These are phyloP conservation scores for Omphalea diandra DNA, from an alignment of 441 rosid species.

Conservation along the genomic window DNA sequence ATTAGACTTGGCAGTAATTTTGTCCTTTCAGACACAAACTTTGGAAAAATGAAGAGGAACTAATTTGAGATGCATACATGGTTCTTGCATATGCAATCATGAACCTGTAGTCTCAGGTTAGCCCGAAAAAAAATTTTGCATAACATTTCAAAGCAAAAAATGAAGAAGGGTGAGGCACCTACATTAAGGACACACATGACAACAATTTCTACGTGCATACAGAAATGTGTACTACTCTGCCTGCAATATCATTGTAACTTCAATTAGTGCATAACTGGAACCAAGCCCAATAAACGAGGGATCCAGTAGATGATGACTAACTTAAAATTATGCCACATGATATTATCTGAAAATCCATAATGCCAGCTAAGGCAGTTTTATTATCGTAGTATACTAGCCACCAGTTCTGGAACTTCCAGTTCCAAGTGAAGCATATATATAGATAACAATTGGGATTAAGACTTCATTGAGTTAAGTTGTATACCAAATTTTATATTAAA, in stretches of 20 bases:
- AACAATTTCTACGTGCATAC: neutral
- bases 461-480: neutral
- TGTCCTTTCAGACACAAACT: neutral
- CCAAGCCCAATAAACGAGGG: neutral
- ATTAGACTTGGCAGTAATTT: neutral
- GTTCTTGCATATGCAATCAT: neutral
- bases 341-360: neutral
- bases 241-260: neutral
- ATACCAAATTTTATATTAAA: neutral
- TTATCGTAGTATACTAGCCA: too few relatives aligned
- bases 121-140: too few relatives aligned
- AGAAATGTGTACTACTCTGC: neutral
- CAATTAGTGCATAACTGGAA: neutral
- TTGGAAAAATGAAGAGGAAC: neutral
- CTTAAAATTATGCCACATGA: neutral
- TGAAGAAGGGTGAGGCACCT: neutral
- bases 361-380: too few relatives aligned
- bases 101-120: neutral
- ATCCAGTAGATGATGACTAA: neutral
- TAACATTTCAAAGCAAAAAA: neutral
- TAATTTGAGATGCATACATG: neutral
- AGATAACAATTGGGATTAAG: neutral
- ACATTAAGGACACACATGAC: neutral
- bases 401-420: too few relatives aligned
- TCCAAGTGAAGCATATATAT: too few relatives aligned